Base-by-base conservation (phyloP, 352 stramenopile genomes). In the Sclerospora graminicola region DNA sequence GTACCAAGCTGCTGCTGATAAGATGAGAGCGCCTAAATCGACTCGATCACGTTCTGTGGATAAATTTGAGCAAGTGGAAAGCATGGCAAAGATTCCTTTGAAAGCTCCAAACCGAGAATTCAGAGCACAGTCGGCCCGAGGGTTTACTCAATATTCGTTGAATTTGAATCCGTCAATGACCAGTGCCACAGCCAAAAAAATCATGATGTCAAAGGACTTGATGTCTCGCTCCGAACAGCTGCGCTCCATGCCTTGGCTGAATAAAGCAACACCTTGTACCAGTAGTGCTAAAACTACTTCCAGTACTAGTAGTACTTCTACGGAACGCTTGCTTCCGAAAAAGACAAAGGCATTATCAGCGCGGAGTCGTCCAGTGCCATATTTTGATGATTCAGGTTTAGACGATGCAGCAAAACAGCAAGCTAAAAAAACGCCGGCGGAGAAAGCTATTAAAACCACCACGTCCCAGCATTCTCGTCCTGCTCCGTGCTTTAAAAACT, bases 61-160 rank as follows among this genome's bases (percentile, higher is more conserved):
- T 16, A 57, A 53, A 30, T 57, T 57, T 16, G 45, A 50, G 16
- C 32, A 53, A 20, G 45, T 47, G 4, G 35, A 55, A 37, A 18
- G 16, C 15, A 33, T 36, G 10, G 18, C 33, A 2, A 23, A 15
- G 3, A 26, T 29, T 5, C 13, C 39, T 18, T 18, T 36, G 4
- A 33, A 52, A 37, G 8, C 16, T 14, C 13, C 36, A 14, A 37
- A 35, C 19, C 16, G 51, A 39, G 11, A 28, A 16, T 21, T 26
- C 5, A 42, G 32, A 16, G 36, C 50, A n/a, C 52, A 57, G 28
- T 64, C 55, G 4, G 45, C 41, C 40, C 44, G 55, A 38, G 32
- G 31, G n/a, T 43, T n/a, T 1, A n/a, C 43, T 13, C n/a, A 8
- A 13, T 26, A 26, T 26, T 16, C 30, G 30, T 35, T 35, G 30